Conservation (phyloP, 768 basidiomycete genomes). For the Mrakia gelida region DNA sequence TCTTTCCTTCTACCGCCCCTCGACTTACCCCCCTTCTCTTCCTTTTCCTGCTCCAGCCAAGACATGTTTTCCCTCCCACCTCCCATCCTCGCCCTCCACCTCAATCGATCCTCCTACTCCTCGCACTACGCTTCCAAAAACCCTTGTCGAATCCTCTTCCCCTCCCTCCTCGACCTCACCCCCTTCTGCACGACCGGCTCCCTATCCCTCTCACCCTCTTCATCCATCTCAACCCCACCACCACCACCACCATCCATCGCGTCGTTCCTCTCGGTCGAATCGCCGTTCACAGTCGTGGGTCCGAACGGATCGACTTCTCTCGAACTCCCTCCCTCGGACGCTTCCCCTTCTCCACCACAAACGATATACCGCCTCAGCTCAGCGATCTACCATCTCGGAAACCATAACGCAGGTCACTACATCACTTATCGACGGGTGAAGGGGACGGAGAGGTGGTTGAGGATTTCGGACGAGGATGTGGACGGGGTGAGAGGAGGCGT, state of each 20-base stretch:
- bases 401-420: slow-evolving; percentile 89
- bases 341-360: slow-evolving; percentile 48
- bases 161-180: slow-evolving; percentile 82
- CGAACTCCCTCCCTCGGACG: not conserved
- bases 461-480: slow-evolving; percentile 63
- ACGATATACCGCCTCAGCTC: slow-evolving; percentile 81
- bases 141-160: slow-evolving; percentile 70
- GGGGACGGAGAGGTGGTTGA: slow-evolving; percentile 60
- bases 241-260: slow-evolving; percentile 1
- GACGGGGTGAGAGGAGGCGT: slow-evolving; percentile 53
- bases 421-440: slow-evolving; percentile 76
- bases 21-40: slow-evolving; percentile 8
- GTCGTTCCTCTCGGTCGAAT: slow-evolving; percentile 39
- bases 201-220: slow-evolving; percentile 60
- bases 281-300: slow-evolving; percentile 51
- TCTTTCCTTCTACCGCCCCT: not conserved
- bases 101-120: slow-evolving; percentile 84
- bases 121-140: slow-evolving; percentile 78
- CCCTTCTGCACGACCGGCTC: slow-evolving; percentile 78
- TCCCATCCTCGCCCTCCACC: slow-evolving; percentile 75
- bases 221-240: slow-evolving; percentile 65
- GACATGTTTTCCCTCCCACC: slow-evolving; percentile 60
- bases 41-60: slow-evolving; percentile 31
- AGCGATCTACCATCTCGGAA: slow-evolving; percentile 86
- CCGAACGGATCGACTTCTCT: slow-evolving; percentile 49